Evolutionary conservation across 805 yeast species (phyloP).

Genomic region (Yamadazyma olivae): DNA sequence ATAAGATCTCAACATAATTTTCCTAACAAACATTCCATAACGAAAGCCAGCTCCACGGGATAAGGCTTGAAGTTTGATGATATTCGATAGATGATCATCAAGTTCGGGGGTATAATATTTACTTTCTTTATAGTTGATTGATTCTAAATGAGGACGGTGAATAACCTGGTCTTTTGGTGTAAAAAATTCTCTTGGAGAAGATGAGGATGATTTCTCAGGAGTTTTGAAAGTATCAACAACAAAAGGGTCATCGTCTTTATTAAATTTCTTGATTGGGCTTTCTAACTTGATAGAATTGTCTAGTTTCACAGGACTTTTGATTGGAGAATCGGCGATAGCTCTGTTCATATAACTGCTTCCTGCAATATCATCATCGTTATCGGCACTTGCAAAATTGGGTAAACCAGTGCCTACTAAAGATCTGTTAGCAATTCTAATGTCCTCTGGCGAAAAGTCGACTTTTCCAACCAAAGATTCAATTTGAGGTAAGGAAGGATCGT

Average conservation of each 20-base stretch:
- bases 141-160: slow-evolving; percentile 3
- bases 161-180: slow-evolving; percentile 8
- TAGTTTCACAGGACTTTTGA: slow-evolving; percentile 5
- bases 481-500: slow-evolving; percentile 51
- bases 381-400: slow-evolving; percentile 66
- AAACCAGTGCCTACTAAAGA: slow-evolving; percentile 63
- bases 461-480: slow-evolving; percentile 63
- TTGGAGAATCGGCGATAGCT: slow-evolving; percentile 16
- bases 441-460: slow-evolving; percentile 62
- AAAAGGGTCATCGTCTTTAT: not conserved
- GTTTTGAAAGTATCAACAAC: not conserved
- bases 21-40: slow-evolving; percentile 59
- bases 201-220: slow-evolving; percentile 1
- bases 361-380: slow-evolving; percentile 19
- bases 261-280: not conserved
- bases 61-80: slow-evolving; percentile 61
- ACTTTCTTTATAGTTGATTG: slow-evolving; percentile 7
- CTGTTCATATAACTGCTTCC: slow-evolving; percentile 21
- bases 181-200: slow-evolving; percentile 2
- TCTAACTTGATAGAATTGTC: not conserved
- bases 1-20: slow-evolving; percentile 58
- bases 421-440: slow-evolving; percentile 65
- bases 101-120: slow-evolving; percentile 16
- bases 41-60: slow-evolving; percentile 69
- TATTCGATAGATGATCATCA: slow-evolving; percentile 18